These are phyloP conservation scores for Carex pumila DNA, from an alignment of 176 grass and related monocot species.

Conservation along the genomic window DNA sequence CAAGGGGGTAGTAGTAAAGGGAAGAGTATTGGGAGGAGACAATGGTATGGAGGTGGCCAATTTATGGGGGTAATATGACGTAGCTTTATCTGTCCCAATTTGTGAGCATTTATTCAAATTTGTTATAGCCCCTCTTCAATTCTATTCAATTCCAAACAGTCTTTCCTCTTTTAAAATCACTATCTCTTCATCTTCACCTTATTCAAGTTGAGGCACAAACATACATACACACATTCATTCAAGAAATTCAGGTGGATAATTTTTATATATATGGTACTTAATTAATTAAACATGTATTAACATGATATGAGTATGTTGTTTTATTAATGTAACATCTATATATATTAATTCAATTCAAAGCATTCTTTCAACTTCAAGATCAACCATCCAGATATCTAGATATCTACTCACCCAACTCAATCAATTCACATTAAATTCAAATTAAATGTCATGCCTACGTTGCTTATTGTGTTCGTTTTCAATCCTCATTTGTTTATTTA, in stretches of 20 bases:
- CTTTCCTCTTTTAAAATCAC: constrained; percentile 4
- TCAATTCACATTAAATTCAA: constrained; percentile 8
- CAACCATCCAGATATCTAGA: not conserved
- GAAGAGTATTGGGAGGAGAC: constrained; percentile 25
- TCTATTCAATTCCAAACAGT: constrained; percentile 21
- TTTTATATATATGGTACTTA: not conserved
- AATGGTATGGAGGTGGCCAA: constrained; percentile 27
- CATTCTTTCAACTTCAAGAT: constrained; percentile 8
- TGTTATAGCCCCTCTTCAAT: constrained; percentile 24
- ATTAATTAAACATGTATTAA: not conserved
- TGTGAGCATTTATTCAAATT: constrained; percentile 19
- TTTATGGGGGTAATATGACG: constrained; percentile 29
- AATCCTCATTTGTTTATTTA: constrained; percentile 8
- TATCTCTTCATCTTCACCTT: not conserved
- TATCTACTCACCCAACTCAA: constrained; percentile 4
- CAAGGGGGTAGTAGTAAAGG: constrained; percentile 11
- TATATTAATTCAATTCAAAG: not conserved
- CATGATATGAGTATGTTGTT: not conserved
- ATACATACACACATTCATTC: not conserved
- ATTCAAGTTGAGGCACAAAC: constrained; percentile 8
- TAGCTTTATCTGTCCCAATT: constrained; percentile 28
- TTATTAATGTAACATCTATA: not conserved
- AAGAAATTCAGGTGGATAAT: not conserved
- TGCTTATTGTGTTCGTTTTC: not conserved
- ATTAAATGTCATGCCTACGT: constrained; percentile 5